Conservation (phyloP, 228 moss, liverwort and hornwort genomes). For the Sphagnum magellanicum region DNA sequence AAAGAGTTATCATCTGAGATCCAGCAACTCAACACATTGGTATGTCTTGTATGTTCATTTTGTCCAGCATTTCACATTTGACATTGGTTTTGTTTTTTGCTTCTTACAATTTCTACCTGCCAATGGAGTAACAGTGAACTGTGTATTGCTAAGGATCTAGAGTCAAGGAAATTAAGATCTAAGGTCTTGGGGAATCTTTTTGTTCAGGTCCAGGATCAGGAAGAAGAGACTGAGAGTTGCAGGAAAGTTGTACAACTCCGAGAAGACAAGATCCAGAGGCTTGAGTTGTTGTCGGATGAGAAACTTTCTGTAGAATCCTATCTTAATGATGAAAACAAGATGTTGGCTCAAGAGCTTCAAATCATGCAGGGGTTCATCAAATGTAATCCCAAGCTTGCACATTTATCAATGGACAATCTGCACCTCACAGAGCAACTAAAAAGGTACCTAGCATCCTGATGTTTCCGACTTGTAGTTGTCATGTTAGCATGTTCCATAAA, state of each 20-base stretch:
- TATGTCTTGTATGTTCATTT: conserved; percentile 13
- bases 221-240: conserved; percentile 41
- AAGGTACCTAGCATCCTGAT: conserved; percentile 25
- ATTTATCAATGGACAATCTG: conserved; percentile 62
- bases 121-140: too few species aligned
- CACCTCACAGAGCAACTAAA: conserved; percentile 61
- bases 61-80: too few species aligned
- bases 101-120: too few species aligned
- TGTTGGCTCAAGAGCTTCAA: conserved; percentile 46
- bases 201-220: conserved; percentile 35
- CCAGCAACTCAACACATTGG: conserved; percentile 48
- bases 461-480: too few species aligned
- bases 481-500: neutral
- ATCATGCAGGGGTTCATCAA: conserved; percentile 36
- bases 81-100: too few species aligned
- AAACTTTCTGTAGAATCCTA: conserved; percentile 26
- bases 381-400: conserved; percentile 57
- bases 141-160: too few species aligned
- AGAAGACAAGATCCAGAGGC: conserved; percentile 38
- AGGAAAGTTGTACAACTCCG: conserved; percentile 40
- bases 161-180: neutral
- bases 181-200: neutral
- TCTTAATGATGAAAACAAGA: conserved; percentile 21
- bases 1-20: conserved; percentile 36
- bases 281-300: conserved; percentile 25